These are phyloP conservation scores for Suillus sp. DNA, from an alignment of 768 basidiomycete genomes.

Conservation along the genomic window DNA sequence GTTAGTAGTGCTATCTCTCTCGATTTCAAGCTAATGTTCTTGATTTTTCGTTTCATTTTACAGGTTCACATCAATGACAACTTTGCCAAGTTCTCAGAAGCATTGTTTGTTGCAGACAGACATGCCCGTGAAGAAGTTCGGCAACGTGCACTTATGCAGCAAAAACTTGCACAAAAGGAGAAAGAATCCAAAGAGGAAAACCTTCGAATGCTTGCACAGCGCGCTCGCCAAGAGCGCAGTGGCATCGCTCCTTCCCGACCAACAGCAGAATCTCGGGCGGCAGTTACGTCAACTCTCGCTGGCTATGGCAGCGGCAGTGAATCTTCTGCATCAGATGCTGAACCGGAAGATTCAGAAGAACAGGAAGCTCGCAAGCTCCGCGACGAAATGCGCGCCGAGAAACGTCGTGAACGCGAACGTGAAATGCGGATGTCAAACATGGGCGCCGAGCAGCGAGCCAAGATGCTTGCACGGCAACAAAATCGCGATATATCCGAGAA, in stretches of 20 bases:
- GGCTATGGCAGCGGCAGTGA: slow-evolving; percentile 86
- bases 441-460: slow-evolving; percentile 95
- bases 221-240: slow-evolving; percentile 91
- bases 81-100: slow-evolving; percentile 98
- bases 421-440: slow-evolving; percentile 99
- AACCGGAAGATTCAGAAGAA: slow-evolving; percentile 70
- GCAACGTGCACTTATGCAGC: slow-evolving; percentile 96
- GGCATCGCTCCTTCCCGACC: slow-evolving; percentile 72
- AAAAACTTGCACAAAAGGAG: slow-evolving; percentile 98
- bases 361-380: slow-evolving; percentile 85
- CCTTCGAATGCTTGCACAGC: slow-evolving; percentile 89
- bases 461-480: slow-evolving; percentile 93
- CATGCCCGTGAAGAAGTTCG: slow-evolving; percentile 98
- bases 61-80: slow-evolving; percentile 99
- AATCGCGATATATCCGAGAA: slow-evolving; percentile 99
- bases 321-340: slow-evolving; percentile 46
- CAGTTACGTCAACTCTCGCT: slow-evolving; percentile 74
- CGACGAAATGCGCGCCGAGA: slow-evolving; percentile 89
- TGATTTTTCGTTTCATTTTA: slow-evolving; percentile 6
- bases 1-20: slow-evolving; percentile 48
- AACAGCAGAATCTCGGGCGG: slow-evolving; percentile 65
- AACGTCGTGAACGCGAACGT: slow-evolving; percentile 90
- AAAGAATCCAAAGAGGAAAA: slow-evolving; percentile 96
- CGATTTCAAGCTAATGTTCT: not conserved
- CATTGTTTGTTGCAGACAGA: slow-evolving; percentile 91